Base-by-base conservation (phyloP, 2,329 filamentous ascomycete species). In the Cladobotryum mycophilum region DNA sequence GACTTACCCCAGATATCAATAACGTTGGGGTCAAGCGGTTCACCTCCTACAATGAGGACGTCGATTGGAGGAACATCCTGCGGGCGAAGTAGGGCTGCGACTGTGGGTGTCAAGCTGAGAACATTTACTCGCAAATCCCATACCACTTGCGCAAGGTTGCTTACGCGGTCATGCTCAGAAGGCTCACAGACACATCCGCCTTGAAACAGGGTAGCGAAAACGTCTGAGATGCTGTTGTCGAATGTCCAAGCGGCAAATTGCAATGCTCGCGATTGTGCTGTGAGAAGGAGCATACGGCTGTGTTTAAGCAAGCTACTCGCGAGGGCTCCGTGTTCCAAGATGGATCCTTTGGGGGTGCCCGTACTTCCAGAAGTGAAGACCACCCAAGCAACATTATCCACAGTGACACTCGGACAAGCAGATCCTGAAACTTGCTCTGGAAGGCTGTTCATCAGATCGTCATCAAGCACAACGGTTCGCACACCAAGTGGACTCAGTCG, bases 221-320 rank as follows among this genome's bases (percentile, higher is more conserved):
- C 42, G 1, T 60, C 55, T 0, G 47, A 18, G 2, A 56, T 34
- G 33, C 48, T 50, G 3, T 45, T 42, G 35, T 59, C 58, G 36
- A 58, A 60, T 3, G 51, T 55, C 44, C 52, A 54, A 4, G 54
- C 44, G 3, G 51, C 49, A 17, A 55, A 58, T 15, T 55, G 47
- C 25, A 52, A 20, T 12, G 48, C 42, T 37, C 47, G 25, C 15
- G 47, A 18, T 30, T 33, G 15, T 8, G 33, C 25, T 18, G 13
- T 37, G 5, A 49, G 40, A 13, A 40, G 13, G 42, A 33, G 30
- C 14, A 36, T 38, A 36, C n/a, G 22, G 15, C 47, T 38, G 17
- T 44, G 41, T 30, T 34, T 36, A n/a, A 20, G n/a, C 13, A 44
- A 14, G 14, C 30, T 35, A 8, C 35, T 36, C 17, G n/a, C 20